Conservation (phyloP, 2,329 filamentous ascomycete genomes). For the Lasiodiplodia hormozganensis region DNA sequence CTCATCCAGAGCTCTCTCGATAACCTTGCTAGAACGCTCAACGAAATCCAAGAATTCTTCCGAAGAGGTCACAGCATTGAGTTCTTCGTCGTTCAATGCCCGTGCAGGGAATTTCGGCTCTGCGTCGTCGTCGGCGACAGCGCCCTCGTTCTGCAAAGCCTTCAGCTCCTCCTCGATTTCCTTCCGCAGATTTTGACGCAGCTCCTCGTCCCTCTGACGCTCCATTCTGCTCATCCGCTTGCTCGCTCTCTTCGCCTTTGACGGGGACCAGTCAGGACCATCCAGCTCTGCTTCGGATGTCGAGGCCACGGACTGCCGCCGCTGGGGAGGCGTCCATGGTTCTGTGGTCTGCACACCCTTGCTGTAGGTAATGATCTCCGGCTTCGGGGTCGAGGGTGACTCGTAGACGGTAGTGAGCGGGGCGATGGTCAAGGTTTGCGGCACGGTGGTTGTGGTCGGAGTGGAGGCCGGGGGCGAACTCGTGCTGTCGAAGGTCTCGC, state of each 20-base stretch:
- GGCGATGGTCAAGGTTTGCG: conserved; percentile 76
- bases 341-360: conserved; percentile 93
- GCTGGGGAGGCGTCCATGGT: conserved; percentile 66
- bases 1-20: conserved; percentile 86
- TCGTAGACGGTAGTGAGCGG: conserved; percentile 81
- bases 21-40: conserved; percentile 94
- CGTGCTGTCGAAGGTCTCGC: conserved; percentile 59
- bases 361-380: conserved; percentile 92
- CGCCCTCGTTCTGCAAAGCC: conserved; percentile 60
- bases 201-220: conserved; percentile 84
- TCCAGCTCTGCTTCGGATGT: conserved; percentile 62
- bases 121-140: conserved; percentile 49
- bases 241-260: conserved; percentile 60
- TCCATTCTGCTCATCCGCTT: conserved; percentile 82
- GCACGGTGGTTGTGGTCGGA: conserved; percentile 55
- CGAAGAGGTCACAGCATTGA: conserved; percentile 88
- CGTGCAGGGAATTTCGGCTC: conserved; percentile 72
- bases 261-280: conserved; percentile 62
- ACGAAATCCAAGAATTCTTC: conserved; percentile 95
- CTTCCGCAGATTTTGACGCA: conserved; percentile 80
- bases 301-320: conserved; percentile 51
- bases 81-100: conserved; percentile 81
- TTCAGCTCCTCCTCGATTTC: conserved; percentile 94
- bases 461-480: conserved; percentile 49
- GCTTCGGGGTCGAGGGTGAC: conserved; percentile 72